A percentile compares a stretch with the other conserved stretches of the same genome.
These are phyloP conservation scores for Pugionium dolabratum DNA, from an alignment of 345 rosid genomes.

Conservation along the genomic window DNA sequence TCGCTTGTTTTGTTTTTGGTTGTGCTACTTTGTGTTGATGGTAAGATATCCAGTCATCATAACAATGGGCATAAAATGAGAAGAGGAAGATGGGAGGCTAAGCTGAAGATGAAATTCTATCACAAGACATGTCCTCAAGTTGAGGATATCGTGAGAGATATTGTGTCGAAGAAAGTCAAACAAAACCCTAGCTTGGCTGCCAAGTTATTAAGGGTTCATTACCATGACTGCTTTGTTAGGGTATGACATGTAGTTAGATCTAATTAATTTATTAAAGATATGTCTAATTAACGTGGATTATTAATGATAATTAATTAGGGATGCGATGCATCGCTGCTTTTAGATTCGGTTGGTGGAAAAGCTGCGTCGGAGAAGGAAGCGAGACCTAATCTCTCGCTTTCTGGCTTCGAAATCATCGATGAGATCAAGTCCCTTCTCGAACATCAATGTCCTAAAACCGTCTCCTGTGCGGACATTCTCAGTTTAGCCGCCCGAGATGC, in stretches of 20 bases:
- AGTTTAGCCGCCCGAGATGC: constrained; percentile 67
- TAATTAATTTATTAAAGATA: neutral
- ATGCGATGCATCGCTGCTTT: constrained; percentile 60
- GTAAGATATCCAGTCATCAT: constrained; percentile 15
- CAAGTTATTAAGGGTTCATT: constrained; percentile 57
- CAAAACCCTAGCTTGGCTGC: constrained; percentile 47
- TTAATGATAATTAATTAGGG: constrained; percentile 41
- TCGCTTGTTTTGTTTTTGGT: constrained; percentile 28
- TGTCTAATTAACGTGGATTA: constrained; percentile 1
- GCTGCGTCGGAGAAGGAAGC: constrained; percentile 55
- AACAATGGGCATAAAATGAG: constrained; percentile 4
- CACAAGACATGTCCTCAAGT: constrained; percentile 41
- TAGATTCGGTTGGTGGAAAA: constrained; percentile 42
- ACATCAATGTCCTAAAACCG: constrained; percentile 46
- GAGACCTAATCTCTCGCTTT: constrained; percentile 48
- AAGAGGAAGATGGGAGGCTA: constrained; percentile 36
- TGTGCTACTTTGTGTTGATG: constrained; percentile 35
- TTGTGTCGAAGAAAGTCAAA: constrained; percentile 36
- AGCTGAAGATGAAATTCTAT: constrained; percentile 32
- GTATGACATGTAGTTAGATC: constrained; percentile 35
- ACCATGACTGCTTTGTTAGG: constrained; percentile 71
- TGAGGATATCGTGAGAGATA: constrained; percentile 44
- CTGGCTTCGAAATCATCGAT: constrained; percentile 60
- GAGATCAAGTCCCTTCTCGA: constrained; percentile 56
- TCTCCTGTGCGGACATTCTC: constrained; percentile 66